phyloP scores from a whole-genome alignment of 805 yeast species.

The Lipomyces lipofer region DNA sequence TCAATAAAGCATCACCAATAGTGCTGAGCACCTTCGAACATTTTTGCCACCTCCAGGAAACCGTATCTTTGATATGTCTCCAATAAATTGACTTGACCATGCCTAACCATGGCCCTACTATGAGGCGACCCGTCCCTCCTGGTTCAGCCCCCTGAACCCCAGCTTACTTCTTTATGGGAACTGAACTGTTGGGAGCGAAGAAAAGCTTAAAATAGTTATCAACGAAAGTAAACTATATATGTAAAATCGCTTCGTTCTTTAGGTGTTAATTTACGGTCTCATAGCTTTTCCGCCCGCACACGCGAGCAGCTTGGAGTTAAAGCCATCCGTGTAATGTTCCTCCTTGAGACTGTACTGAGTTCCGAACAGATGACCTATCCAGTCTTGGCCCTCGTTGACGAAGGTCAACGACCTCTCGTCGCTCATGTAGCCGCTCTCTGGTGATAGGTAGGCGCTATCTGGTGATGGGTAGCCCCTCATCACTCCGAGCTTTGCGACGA shows the following conservation, averaged over 20 bases:
- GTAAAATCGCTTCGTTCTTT: neutral
- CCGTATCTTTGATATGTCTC: neutral
- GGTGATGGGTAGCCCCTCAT: neutral
- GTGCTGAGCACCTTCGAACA: neutral
- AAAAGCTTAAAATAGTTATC: neutral
- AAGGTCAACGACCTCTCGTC: neutral
- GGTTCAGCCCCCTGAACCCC: no score
- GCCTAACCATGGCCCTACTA: neutral
- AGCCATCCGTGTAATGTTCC: neutral
- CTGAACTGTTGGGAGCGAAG: no score
- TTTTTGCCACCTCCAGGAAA: neutral
- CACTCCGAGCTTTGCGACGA: neutral
- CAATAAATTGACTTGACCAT: neutral
- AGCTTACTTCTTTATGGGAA: no score
- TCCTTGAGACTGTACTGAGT: neutral
- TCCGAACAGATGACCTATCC: neutral
- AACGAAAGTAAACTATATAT: neutral
- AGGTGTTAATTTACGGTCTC: neutral
- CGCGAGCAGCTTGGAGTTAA: neutral
- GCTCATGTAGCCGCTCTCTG: neutral
- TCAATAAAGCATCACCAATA: neutral
- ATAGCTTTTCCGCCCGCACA: neutral
- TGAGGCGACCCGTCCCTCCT: no score
- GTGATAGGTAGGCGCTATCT: neutral
- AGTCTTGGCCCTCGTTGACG: neutral